Percentiles rank a stretch among this genome's conserved stretches.
phyloP scores from a whole-genome alignment of 805 yeast species.

The Debaryomyces tyrocola region DNA sequence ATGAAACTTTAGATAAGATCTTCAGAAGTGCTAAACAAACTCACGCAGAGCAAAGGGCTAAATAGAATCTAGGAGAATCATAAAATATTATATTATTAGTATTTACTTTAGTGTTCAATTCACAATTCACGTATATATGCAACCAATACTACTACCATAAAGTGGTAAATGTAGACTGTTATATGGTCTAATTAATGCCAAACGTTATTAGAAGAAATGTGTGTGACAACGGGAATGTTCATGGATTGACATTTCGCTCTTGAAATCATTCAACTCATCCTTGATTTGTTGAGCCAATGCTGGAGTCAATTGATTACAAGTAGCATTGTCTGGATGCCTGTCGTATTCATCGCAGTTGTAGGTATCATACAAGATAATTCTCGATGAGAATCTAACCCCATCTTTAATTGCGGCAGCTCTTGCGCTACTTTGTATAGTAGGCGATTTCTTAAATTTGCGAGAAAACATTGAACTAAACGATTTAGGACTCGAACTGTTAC shows the following conservation, averaged over 20 bases:
- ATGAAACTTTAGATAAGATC: slow-evolving; percentile 40
- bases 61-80: too few species aligned
- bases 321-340: slow-evolving; percentile 88
- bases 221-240: slow-evolving; percentile 77
- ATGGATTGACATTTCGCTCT: slow-evolving; percentile 81
- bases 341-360: slow-evolving; percentile 83
- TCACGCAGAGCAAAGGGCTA: slow-evolving; percentile 12
- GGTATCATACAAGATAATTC: slow-evolving; percentile 83
- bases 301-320: slow-evolving; percentile 90
- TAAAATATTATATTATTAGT: too few species aligned
- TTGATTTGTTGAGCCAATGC: slow-evolving; percentile 80
- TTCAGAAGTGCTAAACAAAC: slow-evolving; percentile 46
- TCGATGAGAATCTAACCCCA: slow-evolving; percentile 69
- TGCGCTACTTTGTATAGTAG: slow-evolving; percentile 4
- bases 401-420: not conserved
- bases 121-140: too few species aligned
- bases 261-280: slow-evolving; percentile 79
- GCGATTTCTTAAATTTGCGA: slow-evolving; percentile 24
- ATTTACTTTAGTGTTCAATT: too few species aligned
- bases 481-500: slow-evolving; percentile 29
- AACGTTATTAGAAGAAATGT: slow-evolving; percentile 60
- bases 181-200: not conserved
- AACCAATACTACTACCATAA: not conserved
- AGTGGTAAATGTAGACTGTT: not conserved
- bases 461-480: slow-evolving; percentile 32